These are phyloP conservation scores for Cenchrus americanus DNA, from an alignment of 176 grass and related monocot species.

Conservation along the genomic window DNA sequence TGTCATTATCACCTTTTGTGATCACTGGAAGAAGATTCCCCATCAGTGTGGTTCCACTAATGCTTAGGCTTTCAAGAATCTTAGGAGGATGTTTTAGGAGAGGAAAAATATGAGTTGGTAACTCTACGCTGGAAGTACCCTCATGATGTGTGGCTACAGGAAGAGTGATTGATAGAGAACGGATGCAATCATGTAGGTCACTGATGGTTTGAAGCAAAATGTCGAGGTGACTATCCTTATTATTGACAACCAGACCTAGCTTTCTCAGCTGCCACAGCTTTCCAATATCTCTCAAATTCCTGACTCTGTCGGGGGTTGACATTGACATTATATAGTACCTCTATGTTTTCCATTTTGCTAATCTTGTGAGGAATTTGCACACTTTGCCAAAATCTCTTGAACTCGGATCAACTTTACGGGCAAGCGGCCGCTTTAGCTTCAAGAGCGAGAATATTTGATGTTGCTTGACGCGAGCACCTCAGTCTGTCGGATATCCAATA, in stretches of 20 bases:
- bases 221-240: not conserved
- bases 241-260: not conserved
- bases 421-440: slow-evolving; percentile 13
- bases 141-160: too few relatives aligned
- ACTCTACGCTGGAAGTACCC: too few relatives aligned
- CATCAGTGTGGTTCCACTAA: not conserved
- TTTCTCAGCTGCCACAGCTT: slow-evolving; percentile 25
- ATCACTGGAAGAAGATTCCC: not conserved
- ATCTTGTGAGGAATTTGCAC: not conserved
- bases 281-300: slow-evolving; percentile 24
- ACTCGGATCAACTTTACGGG: not conserved
- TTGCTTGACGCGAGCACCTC: not conserved
- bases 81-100: not conserved
- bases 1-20: rapidly evolving
- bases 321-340: slow-evolving; percentile 17
- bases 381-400: not conserved
- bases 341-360: not conserved
- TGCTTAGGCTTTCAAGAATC: slow-evolving; percentile 27
- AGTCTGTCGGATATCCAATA: slow-evolving; percentile 44
- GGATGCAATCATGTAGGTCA: not conserved
- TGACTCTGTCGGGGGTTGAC: not conserved
- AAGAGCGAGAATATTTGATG: not conserved
- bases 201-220: not conserved
- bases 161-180: not conserved
- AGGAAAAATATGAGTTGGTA: too few relatives aligned